phyloP scores from a whole-genome alignment of 768 basidiomycete genomes.

The Pilatotrama ljubarskyi region DNA sequence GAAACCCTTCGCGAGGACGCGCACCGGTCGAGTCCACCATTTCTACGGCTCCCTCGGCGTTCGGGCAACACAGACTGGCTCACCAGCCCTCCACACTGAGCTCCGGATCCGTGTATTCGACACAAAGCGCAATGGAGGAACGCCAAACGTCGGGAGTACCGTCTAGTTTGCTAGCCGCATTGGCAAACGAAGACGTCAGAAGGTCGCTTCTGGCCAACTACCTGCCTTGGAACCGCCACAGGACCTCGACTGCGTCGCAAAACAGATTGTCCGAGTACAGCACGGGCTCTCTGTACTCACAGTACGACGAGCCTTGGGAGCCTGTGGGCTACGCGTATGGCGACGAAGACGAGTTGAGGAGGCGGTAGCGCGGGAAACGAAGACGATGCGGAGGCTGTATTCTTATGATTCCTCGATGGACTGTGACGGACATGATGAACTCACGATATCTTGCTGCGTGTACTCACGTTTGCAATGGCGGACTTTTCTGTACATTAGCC shows the following conservation, averaged over 20 bases:
- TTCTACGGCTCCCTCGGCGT: constrained; percentile 3
- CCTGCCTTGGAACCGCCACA: constrained; percentile 20
- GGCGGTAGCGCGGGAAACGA: not conserved
- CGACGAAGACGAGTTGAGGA: constrained; percentile 25
- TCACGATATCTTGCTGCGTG: constrained; percentile 2
- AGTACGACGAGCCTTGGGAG: constrained; percentile 21
- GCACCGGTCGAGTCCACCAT: constrained; percentile 1
- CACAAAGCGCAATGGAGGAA: constrained; percentile 38
- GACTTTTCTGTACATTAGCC: constrained; percentile 13
- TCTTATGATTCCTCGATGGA: constrained; percentile 11
- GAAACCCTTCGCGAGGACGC: constrained; percentile 2
- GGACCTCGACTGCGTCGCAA: constrained; percentile 16
- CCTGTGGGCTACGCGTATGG: constrained; percentile 31
- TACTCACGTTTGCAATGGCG: constrained; percentile 13
- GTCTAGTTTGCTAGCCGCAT: constrained; percentile 40
- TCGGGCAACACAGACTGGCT: constrained; percentile 9
- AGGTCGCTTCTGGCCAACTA: constrained; percentile 27
- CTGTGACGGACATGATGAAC: constrained; percentile 20
- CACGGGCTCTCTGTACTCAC: constrained; percentile 29
- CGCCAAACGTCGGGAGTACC: constrained; percentile 29
- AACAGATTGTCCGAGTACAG: constrained; percentile 35
- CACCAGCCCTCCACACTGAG: constrained; percentile 35
- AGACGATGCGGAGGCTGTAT: constrained; percentile 2
- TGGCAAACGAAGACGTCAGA: constrained; percentile 28
- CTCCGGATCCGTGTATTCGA: constrained; percentile 39